These are phyloP conservation scores for Pseudomonodictys pantanalensis DNA, from an alignment of 495 filamentous ascomycete species.

Conservation along the genomic window DNA sequence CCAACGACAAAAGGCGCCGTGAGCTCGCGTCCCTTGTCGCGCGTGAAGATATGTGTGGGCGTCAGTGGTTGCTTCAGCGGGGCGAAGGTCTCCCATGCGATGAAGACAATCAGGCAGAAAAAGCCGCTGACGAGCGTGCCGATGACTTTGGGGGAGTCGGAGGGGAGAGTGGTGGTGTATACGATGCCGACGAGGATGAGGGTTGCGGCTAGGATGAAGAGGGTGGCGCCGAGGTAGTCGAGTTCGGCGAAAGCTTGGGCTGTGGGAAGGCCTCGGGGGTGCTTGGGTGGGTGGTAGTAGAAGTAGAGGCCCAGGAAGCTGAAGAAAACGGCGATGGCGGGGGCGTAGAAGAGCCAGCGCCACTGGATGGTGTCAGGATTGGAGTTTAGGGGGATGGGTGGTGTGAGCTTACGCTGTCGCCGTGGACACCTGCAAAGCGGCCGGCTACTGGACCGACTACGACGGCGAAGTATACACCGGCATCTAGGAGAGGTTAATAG, in stretches of 20 bases:
- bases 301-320: conserved; percentile 36
- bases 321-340: conserved; percentile 28
- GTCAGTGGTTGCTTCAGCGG: conserved; percentile 36
- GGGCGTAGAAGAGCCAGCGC: conserved; percentile 36
- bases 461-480: conserved; percentile 36
- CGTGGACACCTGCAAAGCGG: conserved; percentile 32
- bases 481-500: too few species aligned
- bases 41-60: conserved; percentile 36
- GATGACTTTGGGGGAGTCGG: conserved; percentile 34
- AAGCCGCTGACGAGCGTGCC: conserved; percentile 32
- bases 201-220: conserved; percentile 31
- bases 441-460: conserved; percentile 40
- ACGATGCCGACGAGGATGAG: conserved; percentile 34
- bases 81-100: conserved; percentile 28
- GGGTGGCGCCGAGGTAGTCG: conserved; percentile 34
- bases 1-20: conserved; percentile 34
- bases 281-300: conserved; percentile 35
- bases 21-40: conserved; percentile 31
- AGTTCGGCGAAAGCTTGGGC: conserved; percentile 33
- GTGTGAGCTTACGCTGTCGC: conserved; percentile 14
- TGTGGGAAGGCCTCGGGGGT: conserved; percentile 35
- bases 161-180: conserved; percentile 30
- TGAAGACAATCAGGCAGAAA: conserved; percentile 24
- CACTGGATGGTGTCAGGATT: conserved; percentile 9
- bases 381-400: background rate